Base-by-base conservation (phyloP, 805 yeast species). In the Osmozyma mogii region DNA sequence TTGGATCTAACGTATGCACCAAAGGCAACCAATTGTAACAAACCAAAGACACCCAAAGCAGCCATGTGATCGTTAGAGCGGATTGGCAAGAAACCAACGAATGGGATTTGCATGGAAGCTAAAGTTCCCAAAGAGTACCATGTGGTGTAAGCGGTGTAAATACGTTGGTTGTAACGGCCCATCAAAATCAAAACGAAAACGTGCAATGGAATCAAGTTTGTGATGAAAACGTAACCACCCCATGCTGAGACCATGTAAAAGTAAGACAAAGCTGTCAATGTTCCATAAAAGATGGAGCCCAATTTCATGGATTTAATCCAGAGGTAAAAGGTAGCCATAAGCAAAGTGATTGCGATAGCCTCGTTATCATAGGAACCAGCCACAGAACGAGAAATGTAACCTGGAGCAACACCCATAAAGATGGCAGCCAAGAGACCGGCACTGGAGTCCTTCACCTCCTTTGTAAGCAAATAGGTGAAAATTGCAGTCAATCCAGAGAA, bases 141-240 rank as follows among this genome's bases (percentile, higher is more conserved):
- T 1, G 97, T 84, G 29, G 89, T 78, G 58, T 94, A 92, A 15
- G 96, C 83, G 12, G 94, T 77, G 56, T 92, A 92, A 34, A 92
- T 55, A 42, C 78, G 75, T 45, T 78, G 78, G 44, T 73, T 73
- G 58, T 87, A 92, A 50, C 98, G 79, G 30, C 98, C 98, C 97
- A 92, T 92, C 42, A 84, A 61, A 30, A 92, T 60, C 52, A 92
- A 67, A 28, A 85, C 88, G 50, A 92, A 88, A 15, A 88, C 87
- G 54, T 92, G 99, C 45, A 92, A 67, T 27, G 98, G 98, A 47
- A 92, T 85, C 68, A 94, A 76, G 63, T 92, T 92, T 36, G 99
- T 92, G 61, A 92, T 94, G 68, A 92, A 92, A 30, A 94, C 99
- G 54, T 92, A 92, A 16, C 99, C 99, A 67, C 99, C 99, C 96